Conservation (phyloP, 1,284 basidiomycete species). For the Stereum hirsutum region DNA sequence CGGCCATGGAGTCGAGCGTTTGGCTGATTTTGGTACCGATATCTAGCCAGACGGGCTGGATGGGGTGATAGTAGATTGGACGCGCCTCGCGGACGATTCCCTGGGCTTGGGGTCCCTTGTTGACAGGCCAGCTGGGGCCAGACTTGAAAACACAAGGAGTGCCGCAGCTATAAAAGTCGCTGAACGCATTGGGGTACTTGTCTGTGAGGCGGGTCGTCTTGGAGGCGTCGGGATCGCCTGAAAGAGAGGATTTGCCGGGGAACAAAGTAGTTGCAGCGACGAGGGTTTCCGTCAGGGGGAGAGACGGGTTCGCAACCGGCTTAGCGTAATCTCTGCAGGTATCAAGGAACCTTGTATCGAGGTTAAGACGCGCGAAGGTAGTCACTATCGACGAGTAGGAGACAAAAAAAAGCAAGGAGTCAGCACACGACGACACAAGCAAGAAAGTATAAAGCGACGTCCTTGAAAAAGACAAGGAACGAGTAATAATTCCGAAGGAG, state of each 20-base stretch:
- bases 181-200: slow-evolving; percentile 18
- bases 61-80: slow-evolving; percentile 20
- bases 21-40: slow-evolving; percentile 14
- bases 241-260: neutral
- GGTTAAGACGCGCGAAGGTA: neutral
- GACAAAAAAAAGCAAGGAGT: neutral
- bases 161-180: slow-evolving; percentile 20
- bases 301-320: neutral
- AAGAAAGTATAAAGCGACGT: neutral
- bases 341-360: neutral
- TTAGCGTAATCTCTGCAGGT: slow-evolving; percentile 1
- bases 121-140: slow-evolving; percentile 18
- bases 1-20: slow-evolving; percentile 14
- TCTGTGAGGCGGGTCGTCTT: slow-evolving; percentile 16
- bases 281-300: neutral
- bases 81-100: slow-evolving; percentile 20
- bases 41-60: slow-evolving; percentile 14
- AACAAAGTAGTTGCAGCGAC: slow-evolving; percentile 5
- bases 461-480: neutral
- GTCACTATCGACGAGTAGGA: slow-evolving; percentile 1
- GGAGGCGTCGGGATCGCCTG: too few relatives aligned
- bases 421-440: neutral
- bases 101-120: slow-evolving; percentile 17
- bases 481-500: neutral
- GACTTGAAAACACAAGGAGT: slow-evolving; percentile 21